Conservation (phyloP, 2,329 filamentous ascomycete genomes). For the Cercospora nicotianae region DNA sequence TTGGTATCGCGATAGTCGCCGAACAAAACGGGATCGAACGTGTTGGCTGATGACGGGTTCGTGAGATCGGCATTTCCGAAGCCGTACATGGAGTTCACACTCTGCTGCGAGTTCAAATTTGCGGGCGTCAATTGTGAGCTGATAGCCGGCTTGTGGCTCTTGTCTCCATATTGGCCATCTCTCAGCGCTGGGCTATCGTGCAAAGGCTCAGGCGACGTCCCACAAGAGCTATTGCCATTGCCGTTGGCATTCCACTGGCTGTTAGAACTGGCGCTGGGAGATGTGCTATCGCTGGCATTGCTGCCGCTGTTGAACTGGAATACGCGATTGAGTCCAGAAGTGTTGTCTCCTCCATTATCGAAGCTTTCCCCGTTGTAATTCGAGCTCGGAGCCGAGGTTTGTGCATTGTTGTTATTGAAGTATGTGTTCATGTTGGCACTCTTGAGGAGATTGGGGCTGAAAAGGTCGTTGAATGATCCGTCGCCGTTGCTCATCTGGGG, state of each 20-base stretch:
- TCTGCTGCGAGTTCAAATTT: conserved; percentile 23
- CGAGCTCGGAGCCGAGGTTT: conserved; percentile 1
- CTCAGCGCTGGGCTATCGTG: conserved; percentile 68
- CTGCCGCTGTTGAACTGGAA: conserved; percentile 54
- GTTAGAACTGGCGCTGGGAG: conserved; percentile 53
- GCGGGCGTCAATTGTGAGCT: conserved; percentile 14
- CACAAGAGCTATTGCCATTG: conserved; percentile 65
- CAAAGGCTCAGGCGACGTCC: conserved; percentile 74
- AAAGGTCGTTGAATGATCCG: conserved; percentile 56
- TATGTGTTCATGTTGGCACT: conserved; percentile 43
- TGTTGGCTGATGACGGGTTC: conserved; percentile 52
- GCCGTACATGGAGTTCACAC: conserved; percentile 23
- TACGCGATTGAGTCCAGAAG: conserved; percentile 46
- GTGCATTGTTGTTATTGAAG: conserved; percentile 24
- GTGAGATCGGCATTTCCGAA: conserved; percentile 32
- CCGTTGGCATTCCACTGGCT: conserved; percentile 55
- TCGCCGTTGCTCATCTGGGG: conserved; percentile 37
- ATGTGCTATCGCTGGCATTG: conserved; percentile 49
- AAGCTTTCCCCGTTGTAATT: conserved; percentile 22
- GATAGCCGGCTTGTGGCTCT: conserved; percentile 45
- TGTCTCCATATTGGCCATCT: conserved; percentile 53
- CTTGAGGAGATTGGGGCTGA: conserved; percentile 58
- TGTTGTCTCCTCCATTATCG: conserved; percentile 46
- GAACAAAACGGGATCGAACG: conserved; percentile 89
- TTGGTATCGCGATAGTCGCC: conserved; percentile 90